These are phyloP conservation scores for Coniochaeta sp. DNA, from an alignment of 2,329 filamentous ascomycete genomes.

Conservation along the genomic window DNA sequence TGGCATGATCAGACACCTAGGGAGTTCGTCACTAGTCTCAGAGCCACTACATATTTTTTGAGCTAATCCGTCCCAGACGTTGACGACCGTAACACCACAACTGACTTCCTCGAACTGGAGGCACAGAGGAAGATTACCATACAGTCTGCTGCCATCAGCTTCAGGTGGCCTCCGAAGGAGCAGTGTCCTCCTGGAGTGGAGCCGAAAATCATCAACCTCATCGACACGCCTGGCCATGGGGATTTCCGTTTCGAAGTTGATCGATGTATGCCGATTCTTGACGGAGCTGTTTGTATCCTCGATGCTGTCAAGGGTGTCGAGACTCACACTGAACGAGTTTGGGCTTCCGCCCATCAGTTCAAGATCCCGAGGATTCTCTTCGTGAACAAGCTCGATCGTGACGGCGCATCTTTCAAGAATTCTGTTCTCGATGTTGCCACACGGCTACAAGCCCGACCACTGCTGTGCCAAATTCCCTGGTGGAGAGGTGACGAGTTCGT, in stretches of 20 bases:
- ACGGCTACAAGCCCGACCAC: constrained; percentile 74
- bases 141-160: constrained; percentile 92
- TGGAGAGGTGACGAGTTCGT: constrained; percentile 75
- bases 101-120: constrained; percentile 92
- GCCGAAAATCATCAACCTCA: constrained; percentile 74
- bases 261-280: constrained; percentile 56
- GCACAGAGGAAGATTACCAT: constrained; percentile 92
- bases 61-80: constrained; percentile 54
- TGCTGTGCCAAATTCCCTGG: constrained; percentile 93
- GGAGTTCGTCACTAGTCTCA: constrained; percentile 35
- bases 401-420: constrained; percentile 73
- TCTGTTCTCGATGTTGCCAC: constrained; percentile 81
- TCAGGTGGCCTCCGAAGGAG: constrained; percentile 67
- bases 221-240: constrained; percentile 93
- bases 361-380: constrained; percentile 76
- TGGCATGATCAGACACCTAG: constrained; percentile 79
- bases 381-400: constrained; percentile 79
- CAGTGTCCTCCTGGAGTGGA: constrained; percentile 28
- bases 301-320: constrained; percentile 56
- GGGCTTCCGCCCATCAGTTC: constrained; percentile 82
- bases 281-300: constrained; percentile 27
- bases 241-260: constrained; percentile 97
- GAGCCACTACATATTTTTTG: not conserved
- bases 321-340: constrained; percentile 94
- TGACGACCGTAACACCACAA: constrained; percentile 93